Evolutionary conservation across 2,329 filamentous ascomycete genomes (phyloP), one percentile per base, ranked within the genome.

Genomic region (Microdochium paspali): DNA sequence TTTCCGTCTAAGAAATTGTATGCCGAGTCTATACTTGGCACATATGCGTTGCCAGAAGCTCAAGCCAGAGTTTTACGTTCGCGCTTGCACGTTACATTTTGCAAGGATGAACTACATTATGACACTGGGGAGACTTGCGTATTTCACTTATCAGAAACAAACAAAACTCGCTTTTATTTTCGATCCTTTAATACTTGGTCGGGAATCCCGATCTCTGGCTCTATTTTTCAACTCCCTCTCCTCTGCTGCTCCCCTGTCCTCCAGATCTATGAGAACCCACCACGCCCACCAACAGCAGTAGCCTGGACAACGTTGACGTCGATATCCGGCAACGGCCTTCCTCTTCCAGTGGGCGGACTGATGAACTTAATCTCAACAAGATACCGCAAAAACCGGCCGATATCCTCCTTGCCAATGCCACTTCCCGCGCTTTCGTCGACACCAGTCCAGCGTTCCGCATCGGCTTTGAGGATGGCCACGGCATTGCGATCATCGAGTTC

Each of bases 401-500:
- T 73, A 30, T 75, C 74, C 51, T 84, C 77, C 47, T 75, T 67
- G 21, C 70, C 77, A 10, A 87, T 77, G 23, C 77, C 77, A n/a
- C 60, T 51, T 61, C 73, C 47, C 68, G 79, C 57, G 44, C 74
- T 79, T 54, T 73, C 74, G 53, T 83, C 79, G 28, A 77, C 61
- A 1, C 74, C 74, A 0, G 79, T 76, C 77, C 76, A 76, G 72
- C 74, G 60, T 46, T 74, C 69, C 1, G 72, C 72, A 57, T 90
- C 84, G 3, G 74, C 72, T 59, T 77, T 77, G 23, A 94, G 71
- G 1, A 83, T 77, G 2, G 70, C 67, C 1, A 77, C 72, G 0
- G 87, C 79, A 58, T 93, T 89, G 50, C 60, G 46, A 60, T 91
- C 87, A 56, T 88, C 84, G 12, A 93, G 75, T 61, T 87, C 85